Conservation (phyloP, 306 rosid genomes). For the Fragaria iinumae region DNA sequence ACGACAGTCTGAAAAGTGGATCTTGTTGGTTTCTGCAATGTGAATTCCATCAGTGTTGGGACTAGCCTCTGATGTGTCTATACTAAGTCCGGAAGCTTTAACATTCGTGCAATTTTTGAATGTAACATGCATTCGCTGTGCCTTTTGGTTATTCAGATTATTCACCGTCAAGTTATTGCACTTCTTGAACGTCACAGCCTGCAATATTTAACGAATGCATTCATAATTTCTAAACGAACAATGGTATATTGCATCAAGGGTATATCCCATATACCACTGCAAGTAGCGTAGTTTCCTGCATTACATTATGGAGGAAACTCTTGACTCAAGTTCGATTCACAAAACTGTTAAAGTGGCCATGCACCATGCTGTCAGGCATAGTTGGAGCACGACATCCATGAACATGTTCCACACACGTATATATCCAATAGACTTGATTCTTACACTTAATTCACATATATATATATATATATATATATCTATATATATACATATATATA, state of each 20-base stretch:
- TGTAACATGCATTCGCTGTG: conserved; percentile 52
- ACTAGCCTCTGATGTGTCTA: conserved; percentile 50
- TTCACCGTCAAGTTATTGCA: conserved; percentile 44
- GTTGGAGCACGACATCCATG: too few relatives aligned
- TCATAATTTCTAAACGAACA: neutral
- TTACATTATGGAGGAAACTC: too few relatives aligned
- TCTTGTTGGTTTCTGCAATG: conserved; percentile 43
- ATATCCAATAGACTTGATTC: too few relatives aligned
- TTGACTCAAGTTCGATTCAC: too few relatives aligned
- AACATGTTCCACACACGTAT: too few relatives aligned
- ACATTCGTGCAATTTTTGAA: conserved; percentile 45
- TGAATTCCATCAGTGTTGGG: conserved; percentile 87
- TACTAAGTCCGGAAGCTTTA: conserved; percentile 37
- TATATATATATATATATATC: too few relatives aligned
- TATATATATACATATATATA: too few relatives aligned
- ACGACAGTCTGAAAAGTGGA: conserved; percentile 41
- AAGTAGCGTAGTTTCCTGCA: too few relatives aligned
- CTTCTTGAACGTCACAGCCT: conserved; percentile 56
- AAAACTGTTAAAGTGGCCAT: too few relatives aligned
- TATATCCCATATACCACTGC: too few relatives aligned
- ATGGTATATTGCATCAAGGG: neutral
- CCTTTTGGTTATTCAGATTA: conserved; percentile 39
- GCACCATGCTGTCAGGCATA: too few relatives aligned
- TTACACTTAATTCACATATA: too few relatives aligned
- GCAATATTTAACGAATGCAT: neutral